These are phyloP conservation scores for Antrodiella citrinella DNA, from an alignment of 768 basidiomycete genomes.

Conservation along the genomic window DNA sequence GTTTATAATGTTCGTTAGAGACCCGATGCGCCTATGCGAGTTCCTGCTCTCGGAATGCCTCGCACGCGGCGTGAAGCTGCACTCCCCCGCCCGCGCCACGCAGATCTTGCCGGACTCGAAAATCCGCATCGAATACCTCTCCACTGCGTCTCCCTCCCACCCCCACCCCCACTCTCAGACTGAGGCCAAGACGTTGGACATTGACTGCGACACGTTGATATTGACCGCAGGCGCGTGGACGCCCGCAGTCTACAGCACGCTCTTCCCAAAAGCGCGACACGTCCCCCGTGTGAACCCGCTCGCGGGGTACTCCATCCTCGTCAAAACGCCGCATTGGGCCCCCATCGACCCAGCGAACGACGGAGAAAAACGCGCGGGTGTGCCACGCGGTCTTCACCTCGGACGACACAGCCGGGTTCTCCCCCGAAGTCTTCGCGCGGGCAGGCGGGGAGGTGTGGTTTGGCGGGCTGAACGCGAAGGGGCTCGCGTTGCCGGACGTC, in stretches of 20 bases:
- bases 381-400: constrained; percentile 27
- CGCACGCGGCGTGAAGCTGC: constrained; percentile 21
- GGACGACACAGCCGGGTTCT: constrained; percentile 16
- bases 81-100: constrained; percentile 22
- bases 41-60: constrained; percentile 24
- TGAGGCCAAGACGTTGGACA: constrained; percentile 8
- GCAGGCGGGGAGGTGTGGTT: constrained; percentile 23
- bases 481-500: background rate
- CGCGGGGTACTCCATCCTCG: constrained; percentile 22
- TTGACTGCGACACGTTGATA: constrained; percentile 25
- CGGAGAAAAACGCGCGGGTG: constrained; percentile 3
- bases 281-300: constrained; percentile 21
- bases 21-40: constrained; percentile 22
- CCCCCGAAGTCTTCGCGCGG: constrained; percentile 26
- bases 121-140: constrained; percentile 15
- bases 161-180: background rate
- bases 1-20: constrained; percentile 9
- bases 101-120: constrained; percentile 10
- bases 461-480: constrained; percentile 23
- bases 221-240: constrained; percentile 32
- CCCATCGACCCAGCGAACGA: background rate
- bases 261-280: constrained; percentile 22
- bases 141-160: background rate
- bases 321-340: constrained; percentile 20
- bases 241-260: constrained; percentile 23